Percentiles rank a stretch among this genome's conserved stretches.
Evolutionary conservation across 345 rosid species (phyloP).

Genomic region (Draba incana): DNA sequence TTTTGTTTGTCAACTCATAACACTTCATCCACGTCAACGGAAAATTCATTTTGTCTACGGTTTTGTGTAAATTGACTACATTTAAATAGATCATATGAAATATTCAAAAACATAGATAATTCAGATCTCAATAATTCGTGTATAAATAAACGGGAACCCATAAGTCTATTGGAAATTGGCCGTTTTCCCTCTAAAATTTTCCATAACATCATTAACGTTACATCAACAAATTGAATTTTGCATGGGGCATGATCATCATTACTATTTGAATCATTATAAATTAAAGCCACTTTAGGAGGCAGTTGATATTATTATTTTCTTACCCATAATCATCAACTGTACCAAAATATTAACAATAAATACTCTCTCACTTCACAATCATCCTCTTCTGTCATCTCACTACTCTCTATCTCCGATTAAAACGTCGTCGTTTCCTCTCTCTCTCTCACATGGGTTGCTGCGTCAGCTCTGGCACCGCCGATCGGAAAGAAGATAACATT

Average conservation of each 20-base stretch:
- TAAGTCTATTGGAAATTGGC: no score
- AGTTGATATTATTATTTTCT: conserved; percentile 6
- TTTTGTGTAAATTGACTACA: no score
- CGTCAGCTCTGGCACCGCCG: conserved; percentile 46
- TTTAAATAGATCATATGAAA: no score
- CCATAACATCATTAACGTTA: conserved; percentile 22
- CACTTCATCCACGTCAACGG: not conserved
- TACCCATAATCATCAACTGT: conserved; percentile 35
- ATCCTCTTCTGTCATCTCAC: conserved; percentile 35
- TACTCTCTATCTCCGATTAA: conserved; percentile 18
- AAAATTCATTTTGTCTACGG: no score
- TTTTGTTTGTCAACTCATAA: not conserved
- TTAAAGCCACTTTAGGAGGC: conserved; percentile 25
- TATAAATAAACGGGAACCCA: no score
- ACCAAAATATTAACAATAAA: conserved; percentile 37
- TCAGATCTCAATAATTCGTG: no score
- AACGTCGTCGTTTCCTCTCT: conserved; percentile 24
- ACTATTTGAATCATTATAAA: conserved; percentile 13
- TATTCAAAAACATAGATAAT: no score
- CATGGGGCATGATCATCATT: conserved; percentile 29
- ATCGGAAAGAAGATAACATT: conserved; percentile 14
- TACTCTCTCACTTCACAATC: conserved; percentile 38
- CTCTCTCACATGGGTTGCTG: conserved; percentile 74
- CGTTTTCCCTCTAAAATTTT: not conserved
- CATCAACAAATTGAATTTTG: conserved; percentile 17